Evolutionary conservation across 2,329 filamentous ascomycete genomes (phyloP).

Genomic region (Tothia fuscella): DNA sequence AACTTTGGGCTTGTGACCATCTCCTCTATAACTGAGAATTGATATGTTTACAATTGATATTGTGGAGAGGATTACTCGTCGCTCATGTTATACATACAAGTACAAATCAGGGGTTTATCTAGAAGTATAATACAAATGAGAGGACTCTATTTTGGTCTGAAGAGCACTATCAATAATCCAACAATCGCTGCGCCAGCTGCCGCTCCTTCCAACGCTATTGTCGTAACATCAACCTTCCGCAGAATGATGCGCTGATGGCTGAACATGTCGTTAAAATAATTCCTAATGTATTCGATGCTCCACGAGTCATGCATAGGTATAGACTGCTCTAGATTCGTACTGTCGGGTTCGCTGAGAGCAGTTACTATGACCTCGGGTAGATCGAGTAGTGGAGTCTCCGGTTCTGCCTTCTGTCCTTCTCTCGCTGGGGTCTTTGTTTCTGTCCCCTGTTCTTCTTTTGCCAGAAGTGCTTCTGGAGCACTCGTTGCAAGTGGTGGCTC

Average conservation of each 20-base stretch:
- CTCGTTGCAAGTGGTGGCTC: not conserved
- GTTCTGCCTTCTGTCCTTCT: not conserved
- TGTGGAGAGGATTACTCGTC: too few species aligned
- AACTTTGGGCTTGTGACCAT: too few species aligned
- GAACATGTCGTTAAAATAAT: conserved; percentile 43
- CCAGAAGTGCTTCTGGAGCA: not conserved
- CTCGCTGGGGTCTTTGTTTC: not conserved
- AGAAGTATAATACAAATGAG: too few species aligned
- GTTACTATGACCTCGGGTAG: not conserved
- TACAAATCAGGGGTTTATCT: too few species aligned
- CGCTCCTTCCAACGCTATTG: conserved; percentile 56
- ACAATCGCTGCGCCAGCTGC: conserved; percentile 1
- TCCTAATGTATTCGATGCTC: conserved; percentile 33
- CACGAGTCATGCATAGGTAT: conserved; percentile 18
- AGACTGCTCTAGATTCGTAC: not conserved
- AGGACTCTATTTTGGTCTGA: not conserved
- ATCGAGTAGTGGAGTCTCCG: not conserved
- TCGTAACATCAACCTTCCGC: conserved; percentile 57
- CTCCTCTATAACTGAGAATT: too few species aligned
- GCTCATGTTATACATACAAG: too few species aligned
- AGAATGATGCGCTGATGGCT: conserved; percentile 53
- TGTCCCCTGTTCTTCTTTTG: not conserved
- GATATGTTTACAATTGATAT: too few species aligned
- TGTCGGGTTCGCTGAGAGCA: not conserved
- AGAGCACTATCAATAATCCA: not conserved